These are phyloP conservation scores for Amauroascus verrucosus DNA, from an alignment of 2,329 filamentous ascomycete species.

Conservation along the genomic window DNA sequence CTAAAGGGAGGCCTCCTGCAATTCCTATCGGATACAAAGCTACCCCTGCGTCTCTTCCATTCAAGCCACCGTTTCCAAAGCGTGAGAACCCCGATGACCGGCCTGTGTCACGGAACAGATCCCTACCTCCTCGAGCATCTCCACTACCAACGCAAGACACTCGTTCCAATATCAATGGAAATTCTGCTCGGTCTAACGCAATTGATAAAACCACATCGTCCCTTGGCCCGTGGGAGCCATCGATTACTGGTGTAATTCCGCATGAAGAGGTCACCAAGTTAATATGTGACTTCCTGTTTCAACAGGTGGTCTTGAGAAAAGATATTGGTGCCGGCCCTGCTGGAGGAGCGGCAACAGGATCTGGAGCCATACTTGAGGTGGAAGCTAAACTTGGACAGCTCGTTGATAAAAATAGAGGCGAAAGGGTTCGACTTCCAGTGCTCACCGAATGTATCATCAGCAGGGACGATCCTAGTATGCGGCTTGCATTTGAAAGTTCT, in stretches of 20 bases:
- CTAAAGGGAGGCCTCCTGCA: constrained; percentile 32
- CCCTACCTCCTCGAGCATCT: constrained; percentile 11
- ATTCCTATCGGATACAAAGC: constrained; percentile 28
- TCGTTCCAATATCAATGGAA: constrained; percentile 23
- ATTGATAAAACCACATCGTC: constrained; percentile 22
- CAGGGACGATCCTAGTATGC: constrained; percentile 42
- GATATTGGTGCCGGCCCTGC: constrained; percentile 48
- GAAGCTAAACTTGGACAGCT: constrained; percentile 87
- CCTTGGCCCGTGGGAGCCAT: constrained; percentile 41
- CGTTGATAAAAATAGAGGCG: constrained; percentile 59
- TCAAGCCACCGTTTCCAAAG: constrained; percentile 22
- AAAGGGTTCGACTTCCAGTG: constrained; percentile 58
- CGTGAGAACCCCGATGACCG: constrained; percentile 21
- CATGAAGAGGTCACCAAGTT: constrained; percentile 63
- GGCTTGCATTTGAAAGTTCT: constrained; percentile 66
- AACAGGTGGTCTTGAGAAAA: constrained; percentile 57
- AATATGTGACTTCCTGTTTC: constrained; percentile 72
- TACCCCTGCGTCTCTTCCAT: constrained; percentile 7
- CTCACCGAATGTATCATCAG: constrained; percentile 60
- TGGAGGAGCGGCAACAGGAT: constrained; percentile 47
- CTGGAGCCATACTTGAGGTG: constrained; percentile 72
- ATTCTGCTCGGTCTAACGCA: constrained; percentile 16
- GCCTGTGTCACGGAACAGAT: constrained; percentile 3
- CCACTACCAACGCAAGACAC: constrained; percentile 16
- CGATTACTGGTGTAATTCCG: constrained; percentile 60